Percentiles rank a stretch among this genome's conserved stretches.
These are phyloP conservation scores for Hordeum marinum DNA, from an alignment of 176 grass and related monocot genomes.

Conservation along the genomic window DNA sequence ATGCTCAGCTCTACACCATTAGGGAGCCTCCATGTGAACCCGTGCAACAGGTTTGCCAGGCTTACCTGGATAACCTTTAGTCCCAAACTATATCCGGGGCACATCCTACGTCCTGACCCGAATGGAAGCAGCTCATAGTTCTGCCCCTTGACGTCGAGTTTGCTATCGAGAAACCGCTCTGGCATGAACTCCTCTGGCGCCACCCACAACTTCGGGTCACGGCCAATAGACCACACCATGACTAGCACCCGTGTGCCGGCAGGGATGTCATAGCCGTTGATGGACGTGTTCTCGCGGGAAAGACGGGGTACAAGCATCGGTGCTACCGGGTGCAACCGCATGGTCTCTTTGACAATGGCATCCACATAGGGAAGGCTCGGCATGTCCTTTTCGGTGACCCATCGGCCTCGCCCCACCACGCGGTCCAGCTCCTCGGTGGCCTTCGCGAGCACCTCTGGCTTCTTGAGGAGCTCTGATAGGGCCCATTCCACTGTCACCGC, in stretches of 20 bases:
- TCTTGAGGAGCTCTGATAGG: slow-evolving; percentile 52
- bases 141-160: slow-evolving; percentile 64
- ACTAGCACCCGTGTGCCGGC: slow-evolving; percentile 52
- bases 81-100: slow-evolving; percentile 60
- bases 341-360: slow-evolving; percentile 66
- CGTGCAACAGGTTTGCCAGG: slow-evolving; percentile 62
- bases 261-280: slow-evolving; percentile 54
- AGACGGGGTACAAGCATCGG: slow-evolving; percentile 53
- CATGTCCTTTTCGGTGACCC: slow-evolving; percentile 64
- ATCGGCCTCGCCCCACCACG: slow-evolving; percentile 42
- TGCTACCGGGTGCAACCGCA: slow-evolving; percentile 54
- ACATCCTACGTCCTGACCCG: slow-evolving; percentile 61
- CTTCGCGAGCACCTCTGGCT: slow-evolving; percentile 42
- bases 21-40: slow-evolving; percentile 55
- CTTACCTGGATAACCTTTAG: slow-evolving; percentile 68
- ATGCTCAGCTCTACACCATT: slow-evolving; percentile 48
- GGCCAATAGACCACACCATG: slow-evolving; percentile 59
- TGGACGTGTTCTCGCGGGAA: slow-evolving; percentile 28
- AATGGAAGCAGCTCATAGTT: slow-evolving; percentile 66
- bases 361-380: slow-evolving; percentile 39
- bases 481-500: slow-evolving; percentile 59
- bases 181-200: slow-evolving; percentile 47
- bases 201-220: slow-evolving; percentile 53
- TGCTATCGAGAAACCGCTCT: slow-evolving; percentile 43
- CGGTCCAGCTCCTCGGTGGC: slow-evolving; percentile 61